A percentile compares a stretch with the other conserved stretches of the same genome.
These are phyloP conservation scores for Pelargonium citronellum DNA, from an alignment of 441 rosid genomes.

Conservation along the genomic window DNA sequence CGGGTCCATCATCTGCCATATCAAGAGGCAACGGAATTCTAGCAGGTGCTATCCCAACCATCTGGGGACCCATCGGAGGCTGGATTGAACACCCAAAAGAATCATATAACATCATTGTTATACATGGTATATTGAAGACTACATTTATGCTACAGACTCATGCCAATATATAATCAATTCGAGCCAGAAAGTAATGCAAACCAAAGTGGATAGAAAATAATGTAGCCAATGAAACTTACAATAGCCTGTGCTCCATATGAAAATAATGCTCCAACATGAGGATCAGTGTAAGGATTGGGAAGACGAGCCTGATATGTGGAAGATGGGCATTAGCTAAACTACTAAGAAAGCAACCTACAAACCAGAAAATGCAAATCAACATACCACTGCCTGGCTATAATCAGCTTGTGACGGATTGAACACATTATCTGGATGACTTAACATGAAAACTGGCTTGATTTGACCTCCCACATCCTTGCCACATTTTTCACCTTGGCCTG, in stretches of 20 bases:
- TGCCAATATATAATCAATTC: background rate
- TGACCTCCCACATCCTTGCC: slow-evolving; percentile 29
- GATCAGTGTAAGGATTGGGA: slow-evolving; percentile 27
- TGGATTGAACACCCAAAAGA: slow-evolving; percentile 21
- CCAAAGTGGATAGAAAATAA: background rate
- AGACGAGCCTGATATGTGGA: slow-evolving; percentile 27
- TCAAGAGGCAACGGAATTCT: slow-evolving; percentile 38
- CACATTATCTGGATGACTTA: slow-evolving; percentile 22
- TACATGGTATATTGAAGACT: background rate
- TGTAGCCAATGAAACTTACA: slow-evolving; percentile 25
- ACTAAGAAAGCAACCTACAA: background rate
- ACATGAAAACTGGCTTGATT: slow-evolving; percentile 31
- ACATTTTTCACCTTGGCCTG: slow-evolving; percentile 35
- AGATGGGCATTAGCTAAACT: slow-evolving; percentile 10
- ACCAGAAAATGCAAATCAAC: background rate
- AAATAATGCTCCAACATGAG: slow-evolving; percentile 28
- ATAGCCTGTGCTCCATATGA: slow-evolving; percentile 33
- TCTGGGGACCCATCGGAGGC: slow-evolving; percentile 33
- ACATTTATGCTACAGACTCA: background rate
- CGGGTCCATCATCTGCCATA: slow-evolving; percentile 37
- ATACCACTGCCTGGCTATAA: slow-evolving; percentile 29
- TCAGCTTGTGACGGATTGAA: slow-evolving; percentile 24
- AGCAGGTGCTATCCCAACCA: slow-evolving; percentile 26
- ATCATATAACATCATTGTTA: background rate
- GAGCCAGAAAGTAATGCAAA: background rate